Evolutionary conservation across 1,284 basidiomycete genomes (phyloP).

Genomic region (Abortiporus biennis): DNA sequence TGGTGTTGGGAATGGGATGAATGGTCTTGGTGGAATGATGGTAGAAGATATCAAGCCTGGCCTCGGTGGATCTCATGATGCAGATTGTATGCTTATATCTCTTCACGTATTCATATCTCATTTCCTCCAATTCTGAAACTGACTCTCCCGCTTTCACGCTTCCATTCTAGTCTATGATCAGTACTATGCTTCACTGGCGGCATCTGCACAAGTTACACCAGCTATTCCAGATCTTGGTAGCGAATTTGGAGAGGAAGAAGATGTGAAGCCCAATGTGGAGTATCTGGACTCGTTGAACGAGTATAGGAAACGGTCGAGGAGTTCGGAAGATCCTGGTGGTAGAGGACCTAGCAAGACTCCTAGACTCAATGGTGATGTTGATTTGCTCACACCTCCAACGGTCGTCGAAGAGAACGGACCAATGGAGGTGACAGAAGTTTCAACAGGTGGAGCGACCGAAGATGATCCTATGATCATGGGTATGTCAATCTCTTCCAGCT

Average conservation of each 20-base stretch:
- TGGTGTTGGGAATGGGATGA: slow-evolving; percentile 29
- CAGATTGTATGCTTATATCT: slow-evolving; percentile 59
- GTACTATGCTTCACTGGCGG: slow-evolving; percentile 71
- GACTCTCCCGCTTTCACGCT: slow-evolving; percentile 5
- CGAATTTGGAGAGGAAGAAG: slow-evolving; percentile 54
- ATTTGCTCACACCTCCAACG: slow-evolving; percentile 8
- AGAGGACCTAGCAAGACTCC: slow-evolving; percentile 36
- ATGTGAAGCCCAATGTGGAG: slow-evolving; percentile 56
- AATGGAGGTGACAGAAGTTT: slow-evolving; percentile 11
- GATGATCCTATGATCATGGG: slow-evolving; percentile 63
- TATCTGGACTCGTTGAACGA: slow-evolving; percentile 64
- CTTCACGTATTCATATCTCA: background rate
- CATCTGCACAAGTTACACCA: slow-evolving; percentile 56
- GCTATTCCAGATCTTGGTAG: slow-evolving; percentile 26
- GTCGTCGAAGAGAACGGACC: background rate
- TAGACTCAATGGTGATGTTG: slow-evolving; percentile 30
- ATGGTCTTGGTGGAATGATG: slow-evolving; percentile 17
- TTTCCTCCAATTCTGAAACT: slow-evolving; percentile 3
- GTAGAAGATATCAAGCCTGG: slow-evolving; percentile 54
- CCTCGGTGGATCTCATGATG: slow-evolving; percentile 40
- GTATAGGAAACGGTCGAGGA: slow-evolving; percentile 65
- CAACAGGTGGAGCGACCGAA: slow-evolving; percentile 9
- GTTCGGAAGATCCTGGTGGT: slow-evolving; percentile 48
- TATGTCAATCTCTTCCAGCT: slow-evolving; percentile 27
- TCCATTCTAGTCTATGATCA: slow-evolving; percentile 59